These are phyloP conservation scores for Kodamaea hsintzibuensis DNA, from an alignment of 805 yeast genomes.

Conservation along the genomic window DNA sequence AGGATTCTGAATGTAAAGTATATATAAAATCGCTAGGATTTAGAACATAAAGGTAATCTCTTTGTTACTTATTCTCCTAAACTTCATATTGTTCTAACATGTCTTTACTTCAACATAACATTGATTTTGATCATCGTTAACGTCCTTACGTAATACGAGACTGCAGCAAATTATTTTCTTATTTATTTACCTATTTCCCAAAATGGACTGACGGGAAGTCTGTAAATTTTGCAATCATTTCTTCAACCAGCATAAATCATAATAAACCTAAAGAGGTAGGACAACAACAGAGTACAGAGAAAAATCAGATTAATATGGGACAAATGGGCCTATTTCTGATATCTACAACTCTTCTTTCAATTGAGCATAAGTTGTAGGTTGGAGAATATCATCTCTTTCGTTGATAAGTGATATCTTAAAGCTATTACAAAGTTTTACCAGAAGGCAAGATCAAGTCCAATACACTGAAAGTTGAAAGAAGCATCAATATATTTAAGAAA, in stretches of 20 bases:
- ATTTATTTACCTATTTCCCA: neutral
- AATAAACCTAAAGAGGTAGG: slow-evolving; percentile 15
- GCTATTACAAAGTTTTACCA: no score
- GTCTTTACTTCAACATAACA: neutral
- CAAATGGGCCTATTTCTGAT: slow-evolving; percentile 6
- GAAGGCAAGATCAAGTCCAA: neutral
- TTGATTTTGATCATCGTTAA: neutral
- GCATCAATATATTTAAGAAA: neutral
- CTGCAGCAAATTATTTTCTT: neutral
- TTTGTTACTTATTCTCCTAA: neutral
- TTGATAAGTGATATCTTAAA: neutral
- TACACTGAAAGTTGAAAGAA: neutral
- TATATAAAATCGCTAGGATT: no score
- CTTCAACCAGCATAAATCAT: slow-evolving; percentile 24
- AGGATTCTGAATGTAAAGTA: no score
- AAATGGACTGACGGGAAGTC: slow-evolving; percentile 17
- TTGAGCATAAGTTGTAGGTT: neutral
- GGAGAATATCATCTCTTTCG: neutral
- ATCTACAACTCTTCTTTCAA: slow-evolving; percentile 7
- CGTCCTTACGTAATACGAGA: neutral
- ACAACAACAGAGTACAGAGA: slow-evolving; percentile 5
- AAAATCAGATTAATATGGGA: slow-evolving; percentile 6
- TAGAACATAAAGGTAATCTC: neutral
- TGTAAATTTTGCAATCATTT: neutral
- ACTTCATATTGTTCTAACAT: neutral